A percentile compares a stretch with the other conserved stretches of the same genome.
Evolutionary conservation across 306 rosid species (phyloP).

Genomic region (Canavalia ensiformis): DNA sequence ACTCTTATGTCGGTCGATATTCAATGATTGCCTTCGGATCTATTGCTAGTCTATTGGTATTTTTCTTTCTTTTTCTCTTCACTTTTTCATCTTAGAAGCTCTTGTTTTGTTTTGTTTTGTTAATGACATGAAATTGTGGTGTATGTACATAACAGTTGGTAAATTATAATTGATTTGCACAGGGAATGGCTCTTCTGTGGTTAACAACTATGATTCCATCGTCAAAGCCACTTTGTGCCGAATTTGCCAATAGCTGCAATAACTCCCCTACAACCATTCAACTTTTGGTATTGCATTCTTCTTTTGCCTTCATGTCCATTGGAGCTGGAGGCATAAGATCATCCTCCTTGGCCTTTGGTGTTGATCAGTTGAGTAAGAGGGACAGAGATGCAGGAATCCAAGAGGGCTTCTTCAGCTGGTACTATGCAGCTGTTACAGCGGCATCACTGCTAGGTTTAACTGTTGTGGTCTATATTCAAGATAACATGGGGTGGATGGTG

Average conservation of each 20-base stretch:
- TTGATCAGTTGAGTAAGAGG: slow-evolving; percentile 43
- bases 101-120: slow-evolving; percentile 1
- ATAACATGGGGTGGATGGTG: slow-evolving; percentile 47
- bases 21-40: slow-evolving; percentile 45
- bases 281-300: slow-evolving; percentile 45
- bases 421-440: neutral
- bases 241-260: slow-evolving; percentile 27
- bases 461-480: slow-evolving; percentile 50
- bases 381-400: slow-evolving; percentile 34
- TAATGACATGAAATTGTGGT: neutral
- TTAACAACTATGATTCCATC: slow-evolving; percentile 53
- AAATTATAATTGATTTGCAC: slow-evolving; percentile 1
- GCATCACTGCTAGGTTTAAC: slow-evolving; percentile 42
- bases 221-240: slow-evolving; percentile 39
- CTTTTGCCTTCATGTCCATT: slow-evolving; percentile 50
- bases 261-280: slow-evolving; percentile 38
- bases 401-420: slow-evolving; percentile 47
- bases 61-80: neutral
- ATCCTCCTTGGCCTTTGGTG: slow-evolving; percentile 51
- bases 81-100: neutral
- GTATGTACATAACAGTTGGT: neutral
- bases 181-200: slow-evolving; percentile 58
- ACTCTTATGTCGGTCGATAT: slow-evolving; percentile 47
- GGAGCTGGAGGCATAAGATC: slow-evolving; percentile 55
- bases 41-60: slow-evolving; percentile 35